Percentiles rank a stretch among this genome's conserved stretches.
Evolutionary conservation across 306 rosid genomes (phyloP).

Genomic region (Sicyos edulis): DNA sequence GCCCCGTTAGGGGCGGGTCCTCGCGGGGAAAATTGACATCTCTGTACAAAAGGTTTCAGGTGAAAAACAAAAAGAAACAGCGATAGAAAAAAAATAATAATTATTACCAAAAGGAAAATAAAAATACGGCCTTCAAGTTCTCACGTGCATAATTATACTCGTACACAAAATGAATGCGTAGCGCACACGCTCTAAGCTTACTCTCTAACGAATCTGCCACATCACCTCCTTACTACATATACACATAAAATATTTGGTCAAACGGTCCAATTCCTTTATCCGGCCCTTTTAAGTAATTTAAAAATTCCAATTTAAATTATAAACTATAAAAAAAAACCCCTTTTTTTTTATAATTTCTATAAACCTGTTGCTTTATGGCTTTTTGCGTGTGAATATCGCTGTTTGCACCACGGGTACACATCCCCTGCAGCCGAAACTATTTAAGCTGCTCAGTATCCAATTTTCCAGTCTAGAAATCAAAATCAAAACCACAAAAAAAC

Average conservation of each 20-base stretch:
- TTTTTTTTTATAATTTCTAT: background rate
- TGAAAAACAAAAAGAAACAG: too few relatives aligned
- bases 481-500: background rate
- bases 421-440: constrained; percentile 6
- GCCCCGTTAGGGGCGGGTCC: too few relatives aligned
- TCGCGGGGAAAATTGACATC: too few relatives aligned
- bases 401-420: background rate
- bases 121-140: background rate
- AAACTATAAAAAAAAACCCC: background rate
- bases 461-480: background rate
- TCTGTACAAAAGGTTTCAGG: too few relatives aligned
- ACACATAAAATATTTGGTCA: background rate
- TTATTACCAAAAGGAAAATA: background rate
- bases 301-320: background rate
- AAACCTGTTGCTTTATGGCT: background rate
- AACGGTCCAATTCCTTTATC: background rate
- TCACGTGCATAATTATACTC: background rate
- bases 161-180: constrained; percentile 1
- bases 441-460: background rate
- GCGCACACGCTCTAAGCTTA: constrained; percentile 16
- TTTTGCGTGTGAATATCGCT: constrained; percentile 12
- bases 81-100: too few relatives aligned
- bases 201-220: background rate
- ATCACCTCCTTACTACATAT: background rate
- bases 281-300: background rate